Conservation (phyloP, 352 stramenopile species). For the Phytophthora multivora region DNA sequence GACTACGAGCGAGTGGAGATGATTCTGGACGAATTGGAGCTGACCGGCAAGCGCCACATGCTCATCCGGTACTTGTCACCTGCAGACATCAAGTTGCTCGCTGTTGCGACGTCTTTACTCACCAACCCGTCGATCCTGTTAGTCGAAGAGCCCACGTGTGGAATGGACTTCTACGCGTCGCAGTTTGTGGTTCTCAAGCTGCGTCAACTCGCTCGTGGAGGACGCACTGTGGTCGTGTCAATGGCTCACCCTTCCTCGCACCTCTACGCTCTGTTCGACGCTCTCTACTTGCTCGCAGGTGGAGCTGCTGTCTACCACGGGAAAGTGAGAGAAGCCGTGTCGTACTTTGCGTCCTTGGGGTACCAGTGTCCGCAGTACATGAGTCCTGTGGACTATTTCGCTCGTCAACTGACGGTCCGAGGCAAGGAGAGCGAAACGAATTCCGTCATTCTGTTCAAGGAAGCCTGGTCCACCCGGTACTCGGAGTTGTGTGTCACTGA, state of each 20-base stretch:
- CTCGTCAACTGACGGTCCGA: slow-evolving; percentile 49
- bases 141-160: slow-evolving; percentile 83
- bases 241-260: slow-evolving; percentile 88
- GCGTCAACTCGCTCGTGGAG: slow-evolving; percentile 74
- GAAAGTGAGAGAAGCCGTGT: slow-evolving; percentile 46
- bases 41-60: slow-evolving; percentile 28
- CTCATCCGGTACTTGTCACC: slow-evolving; percentile 36
- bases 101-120: slow-evolving; percentile 83
- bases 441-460: slow-evolving; percentile 38
- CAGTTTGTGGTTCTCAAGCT: slow-evolving; percentile 57
- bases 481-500: slow-evolving; percentile 23
- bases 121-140: slow-evolving; percentile 81
- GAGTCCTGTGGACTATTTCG: slow-evolving; percentile 75
- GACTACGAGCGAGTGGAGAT: slow-evolving; percentile 29
- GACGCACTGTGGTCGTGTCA: slow-evolving; percentile 88
- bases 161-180: slow-evolving; percentile 63
- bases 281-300: slow-evolving; percentile 58
- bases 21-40: slow-evolving; percentile 36
- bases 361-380: slow-evolving; percentile 58
- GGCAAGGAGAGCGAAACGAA: slow-evolving; percentile 36
- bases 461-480: slow-evolving; percentile 42
- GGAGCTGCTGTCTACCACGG: slow-evolving; percentile 65
- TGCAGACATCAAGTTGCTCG: slow-evolving; percentile 78
- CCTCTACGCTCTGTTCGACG: slow-evolving; percentile 59
- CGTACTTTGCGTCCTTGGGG: slow-evolving; percentile 61